phyloP scores from a whole-genome alignment of 1,284 basidiomycete species.

The Vanrija sp. region DNA sequence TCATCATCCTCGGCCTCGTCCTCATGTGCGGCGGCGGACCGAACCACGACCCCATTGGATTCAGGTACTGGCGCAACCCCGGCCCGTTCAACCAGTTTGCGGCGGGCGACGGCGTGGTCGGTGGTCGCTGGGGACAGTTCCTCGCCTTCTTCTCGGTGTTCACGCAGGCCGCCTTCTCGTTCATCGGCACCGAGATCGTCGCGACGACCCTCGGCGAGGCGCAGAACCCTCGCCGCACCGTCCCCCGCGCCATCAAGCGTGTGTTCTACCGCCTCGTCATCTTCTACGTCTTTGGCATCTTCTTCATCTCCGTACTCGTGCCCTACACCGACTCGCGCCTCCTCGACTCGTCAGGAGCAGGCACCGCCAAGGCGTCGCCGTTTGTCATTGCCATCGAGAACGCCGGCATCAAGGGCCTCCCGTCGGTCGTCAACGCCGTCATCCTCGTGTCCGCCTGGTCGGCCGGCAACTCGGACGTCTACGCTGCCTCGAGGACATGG shows the following conservation, averaged over 20 bases:
- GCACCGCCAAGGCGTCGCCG: slow-evolving; percentile 56
- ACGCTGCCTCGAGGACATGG: slow-evolving; percentile 73
- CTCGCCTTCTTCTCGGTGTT: slow-evolving; percentile 64
- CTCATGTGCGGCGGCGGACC: slow-evolving; percentile 69
- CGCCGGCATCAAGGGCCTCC: slow-evolving; percentile 67
- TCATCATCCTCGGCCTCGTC: slow-evolving; percentile 61
- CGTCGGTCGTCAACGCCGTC: slow-evolving; percentile 51
- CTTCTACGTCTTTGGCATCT: slow-evolving; percentile 58
- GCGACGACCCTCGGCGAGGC: slow-evolving; percentile 59
- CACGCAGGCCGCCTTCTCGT: slow-evolving; percentile 77
- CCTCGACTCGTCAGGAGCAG: slow-evolving; percentile 51
- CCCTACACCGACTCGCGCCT: slow-evolving; percentile 64
- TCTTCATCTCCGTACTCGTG: slow-evolving; percentile 68
- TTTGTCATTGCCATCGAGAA: slow-evolving; percentile 77
- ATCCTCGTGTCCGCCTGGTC: slow-evolving; percentile 76
- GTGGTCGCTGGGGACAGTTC: slow-evolving; percentile 56
- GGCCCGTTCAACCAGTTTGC: slow-evolving; percentile 44
- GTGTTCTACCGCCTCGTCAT: slow-evolving; percentile 74
- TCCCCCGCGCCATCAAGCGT: slow-evolving; percentile 70
- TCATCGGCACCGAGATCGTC: slow-evolving; percentile 78
- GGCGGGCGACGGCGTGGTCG: slow-evolving; percentile 18
- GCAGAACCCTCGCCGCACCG: slow-evolving; percentile 69
- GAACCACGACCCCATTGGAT: slow-evolving; percentile 46
- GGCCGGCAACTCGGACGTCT: slow-evolving; percentile 75
- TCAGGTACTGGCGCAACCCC: slow-evolving; percentile 63